These are phyloP conservation scores for Leucaena leucocephala DNA, from an alignment of 306 rosid genomes.

Conservation along the genomic window DNA sequence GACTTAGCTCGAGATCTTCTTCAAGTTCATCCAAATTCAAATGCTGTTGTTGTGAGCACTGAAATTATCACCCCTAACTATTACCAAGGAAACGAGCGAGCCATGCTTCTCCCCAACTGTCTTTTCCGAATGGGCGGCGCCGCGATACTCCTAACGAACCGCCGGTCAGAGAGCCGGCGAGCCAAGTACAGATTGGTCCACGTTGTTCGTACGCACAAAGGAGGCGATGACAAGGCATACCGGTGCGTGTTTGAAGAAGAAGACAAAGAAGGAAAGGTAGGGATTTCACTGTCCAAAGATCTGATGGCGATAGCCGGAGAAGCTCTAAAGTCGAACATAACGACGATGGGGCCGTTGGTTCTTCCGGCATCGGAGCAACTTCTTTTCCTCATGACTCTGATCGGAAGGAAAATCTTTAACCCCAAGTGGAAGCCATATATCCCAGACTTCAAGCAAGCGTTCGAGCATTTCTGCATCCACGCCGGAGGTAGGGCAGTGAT, in stretches of 20 bases:
- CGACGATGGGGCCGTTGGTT: constrained; percentile 92
- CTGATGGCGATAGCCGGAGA: constrained; percentile 99
- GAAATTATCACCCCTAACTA: constrained; percentile 92
- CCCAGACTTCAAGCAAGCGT: constrained; percentile 91
- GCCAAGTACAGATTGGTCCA: constrained; percentile 81
- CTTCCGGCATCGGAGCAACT: constrained; percentile 95
- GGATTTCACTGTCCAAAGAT: constrained; percentile 75
- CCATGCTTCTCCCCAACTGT: constrained; percentile 94
- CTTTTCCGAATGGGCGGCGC: constrained; percentile 98
- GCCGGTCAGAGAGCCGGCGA: constrained; percentile 54
- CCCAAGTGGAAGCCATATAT: constrained; percentile 96
- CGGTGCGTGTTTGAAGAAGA: constrained; percentile 83
- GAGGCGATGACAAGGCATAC: constrained; percentile 79
- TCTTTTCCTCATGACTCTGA: constrained; percentile 68
- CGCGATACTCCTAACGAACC: constrained; percentile 72
- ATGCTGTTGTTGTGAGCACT: constrained; percentile 82
- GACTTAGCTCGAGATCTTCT: constrained; percentile 93
- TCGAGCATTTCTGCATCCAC: constrained; percentile 95
- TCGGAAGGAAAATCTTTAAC: constrained; percentile 79
- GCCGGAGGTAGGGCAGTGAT: constrained; percentile 95
- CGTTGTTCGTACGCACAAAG: constrained; percentile 85
- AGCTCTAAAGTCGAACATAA: constrained; percentile 87
- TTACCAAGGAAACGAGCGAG: constrained; percentile 90
- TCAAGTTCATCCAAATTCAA: constrained; percentile 86
- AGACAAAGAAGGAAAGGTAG: constrained; percentile 85